Base-by-base conservation (phyloP, 2,329 filamentous ascomycete genomes). In the Raffaelea deltoideospora region DNA sequence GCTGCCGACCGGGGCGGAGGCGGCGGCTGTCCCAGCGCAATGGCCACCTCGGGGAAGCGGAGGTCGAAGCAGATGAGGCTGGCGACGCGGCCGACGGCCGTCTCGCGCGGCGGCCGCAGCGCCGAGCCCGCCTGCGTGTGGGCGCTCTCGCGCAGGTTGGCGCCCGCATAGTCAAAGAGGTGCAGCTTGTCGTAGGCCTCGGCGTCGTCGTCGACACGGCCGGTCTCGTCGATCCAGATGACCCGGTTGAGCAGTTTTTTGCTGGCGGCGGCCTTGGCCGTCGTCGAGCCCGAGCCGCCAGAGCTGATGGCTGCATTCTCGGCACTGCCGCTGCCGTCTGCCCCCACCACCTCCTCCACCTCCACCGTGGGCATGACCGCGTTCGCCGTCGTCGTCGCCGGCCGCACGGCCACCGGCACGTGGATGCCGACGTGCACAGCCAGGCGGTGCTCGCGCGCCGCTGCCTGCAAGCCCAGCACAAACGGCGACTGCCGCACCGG, bases 41-140 rank as follows among this genome's bases (percentile, higher is more conserved):
- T 55, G 0, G 74, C 71, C 9, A 80, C 70, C 52, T 93, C 84
- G 0, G 85, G 73, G 51, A 90, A 93, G 1, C 86, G 74, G 43
- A 95, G 58, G 59, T 95, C 88, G 55, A 95, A 95, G 60, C 88
- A 95, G 43, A 95, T 92, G 37, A 80, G 67, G 42, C 79, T 65
- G 17, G 85, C 88, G 17, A 95, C 66, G 26, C 72, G 74, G 13
- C 87, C 87, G 10, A 93, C 53, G 1, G 72, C 59, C 0, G 78
- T 82, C n/a, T 72, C 60, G 49, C 90, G 85, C 0, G 86, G 86
- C 3, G 72, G 54, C 1, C 74, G 47, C 31, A 55, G 34, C 3
- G 41, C 39, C 2, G 51, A 46, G 5, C 53, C 52, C 6, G 41
- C 45, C 41, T 48, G 45, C 27, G 53, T 49, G 43, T 48, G 46